phyloP scores from a whole-genome alignment of 1,284 basidiomycete species.

The Neonothopanus nambi region DNA sequence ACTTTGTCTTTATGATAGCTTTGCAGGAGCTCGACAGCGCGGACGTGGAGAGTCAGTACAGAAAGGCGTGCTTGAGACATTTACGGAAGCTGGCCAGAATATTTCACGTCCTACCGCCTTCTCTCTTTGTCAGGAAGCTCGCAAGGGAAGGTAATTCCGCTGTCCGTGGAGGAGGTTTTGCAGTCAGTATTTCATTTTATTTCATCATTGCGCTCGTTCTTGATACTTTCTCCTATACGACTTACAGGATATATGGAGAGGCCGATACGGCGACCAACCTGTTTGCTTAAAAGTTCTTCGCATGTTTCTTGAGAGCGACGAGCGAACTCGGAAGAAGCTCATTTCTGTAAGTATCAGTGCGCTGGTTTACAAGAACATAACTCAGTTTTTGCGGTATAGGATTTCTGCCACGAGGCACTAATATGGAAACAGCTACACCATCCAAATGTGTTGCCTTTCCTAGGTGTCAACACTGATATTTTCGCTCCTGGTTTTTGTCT shows the following conservation, averaged over 20 bases:
- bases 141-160: slow-evolving; percentile 4
- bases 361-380: no score
- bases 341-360: neutral
- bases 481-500: slow-evolving; percentile 4
- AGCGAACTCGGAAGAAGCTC: neutral
- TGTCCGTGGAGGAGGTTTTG: slow-evolving; percentile 17
- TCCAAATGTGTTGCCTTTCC: slow-evolving; percentile 11
- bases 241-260: slow-evolving; percentile 16
- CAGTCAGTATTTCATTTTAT: slow-evolving; percentile 9
- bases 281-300: slow-evolving; percentile 19
- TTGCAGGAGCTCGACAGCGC: slow-evolving; percentile 1
- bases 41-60: neutral
- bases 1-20: no score
- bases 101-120: slow-evolving; percentile 9
- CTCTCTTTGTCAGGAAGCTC: slow-evolving; percentile 10
- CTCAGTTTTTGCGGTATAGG: neutral
- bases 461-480: slow-evolving; percentile 6
- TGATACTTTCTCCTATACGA: neutral
- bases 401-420: slow-evolving; percentile 7
- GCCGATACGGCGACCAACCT: neutral
- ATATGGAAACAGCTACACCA: slow-evolving; percentile 12
- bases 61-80: slow-evolving; percentile 11
- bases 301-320: slow-evolving; percentile 7
- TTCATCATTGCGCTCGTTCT: neutral
- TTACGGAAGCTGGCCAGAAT: slow-evolving; percentile 6